Percentiles rank a stretch among this genome's conserved stretches.
Evolutionary conservation across 495 filamentous ascomycete species (phyloP).

Genomic region (Cercophora newfieldiana): DNA sequence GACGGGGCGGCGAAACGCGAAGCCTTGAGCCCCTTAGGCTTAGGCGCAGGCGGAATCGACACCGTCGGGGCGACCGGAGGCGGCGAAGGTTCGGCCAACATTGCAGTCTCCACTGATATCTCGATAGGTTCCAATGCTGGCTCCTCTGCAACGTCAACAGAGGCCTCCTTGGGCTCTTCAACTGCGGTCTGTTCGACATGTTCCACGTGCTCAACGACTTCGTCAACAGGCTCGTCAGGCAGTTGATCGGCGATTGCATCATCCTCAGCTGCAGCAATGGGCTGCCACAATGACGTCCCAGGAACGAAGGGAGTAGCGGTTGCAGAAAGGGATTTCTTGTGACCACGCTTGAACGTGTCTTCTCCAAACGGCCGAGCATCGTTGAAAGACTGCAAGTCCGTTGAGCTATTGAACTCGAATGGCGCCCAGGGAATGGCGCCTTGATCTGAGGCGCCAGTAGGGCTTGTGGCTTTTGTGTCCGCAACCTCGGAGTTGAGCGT

Average conservation of each 20-base stretch:
- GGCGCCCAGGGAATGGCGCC: slow-evolving; percentile 41
- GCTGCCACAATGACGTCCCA: slow-evolving; percentile 48
- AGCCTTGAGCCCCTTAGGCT: slow-evolving; percentile 35
- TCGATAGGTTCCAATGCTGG: slow-evolving; percentile 20
- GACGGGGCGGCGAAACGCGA: slow-evolving; percentile 33
- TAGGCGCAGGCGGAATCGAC: slow-evolving; percentile 32
- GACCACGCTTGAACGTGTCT: slow-evolving; percentile 42
- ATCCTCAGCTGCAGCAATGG: slow-evolving; percentile 38
- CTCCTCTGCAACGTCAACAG: neutral
- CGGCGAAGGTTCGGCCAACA: neutral
- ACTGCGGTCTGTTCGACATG: slow-evolving; percentile 22
- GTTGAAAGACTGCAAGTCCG: slow-evolving; percentile 43
- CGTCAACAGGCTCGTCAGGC: slow-evolving; percentile 40
- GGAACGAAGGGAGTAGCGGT: slow-evolving; percentile 67
- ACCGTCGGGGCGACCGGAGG: neutral
- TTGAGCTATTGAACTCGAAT: slow-evolving; percentile 44
- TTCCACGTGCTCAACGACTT: slow-evolving; percentile 13
- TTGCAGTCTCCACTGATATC: slow-evolving; percentile 16
- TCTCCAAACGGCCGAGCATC: slow-evolving; percentile 43
- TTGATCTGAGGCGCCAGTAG: slow-evolving; percentile 43
- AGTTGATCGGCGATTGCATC: slow-evolving; percentile 42
- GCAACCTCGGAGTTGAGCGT: slow-evolving; percentile 47
- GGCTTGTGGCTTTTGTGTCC: slow-evolving; percentile 51
- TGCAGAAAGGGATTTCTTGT: slow-evolving; percentile 64
- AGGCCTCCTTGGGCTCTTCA: neutral